Base-by-base conservation (phyloP, 306 rosid genomes). In the Mimosa bimucronata region DNA sequence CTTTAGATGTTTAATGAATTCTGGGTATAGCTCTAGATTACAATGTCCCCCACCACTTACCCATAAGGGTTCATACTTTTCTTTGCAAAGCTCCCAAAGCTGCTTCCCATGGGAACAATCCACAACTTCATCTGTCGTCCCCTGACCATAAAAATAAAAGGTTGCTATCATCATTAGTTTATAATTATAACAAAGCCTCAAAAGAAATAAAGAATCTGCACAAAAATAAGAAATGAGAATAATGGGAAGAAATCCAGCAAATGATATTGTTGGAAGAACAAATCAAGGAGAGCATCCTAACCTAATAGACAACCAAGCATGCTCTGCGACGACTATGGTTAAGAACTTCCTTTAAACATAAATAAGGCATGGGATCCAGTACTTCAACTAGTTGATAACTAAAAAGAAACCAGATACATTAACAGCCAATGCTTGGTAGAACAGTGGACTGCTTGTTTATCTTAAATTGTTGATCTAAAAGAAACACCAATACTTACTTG, bases 121-220 rank as follows among this genome's bases (percentile, higher is more conserved):
- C 37, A 94, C 98, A 50, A 94, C 98, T 82, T 94, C 97, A 85
- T 94, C 98, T 70, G 98, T 76, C 25, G 98, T 92, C 42, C 98
- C 97, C 98, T 94, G 91, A 14, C 25, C 74, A 83, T 67, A 45
- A 42, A 85, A 69, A 26, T 4, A 44, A 46, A 57, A 50, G 19
- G 45, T 61, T 9, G 65, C 64, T 10, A 26, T 79, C 46, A 71
- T 68, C 50, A 46, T 55, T 58, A 79, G 42, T 66, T 48, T 26
- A 44, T 41, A 72, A 15, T 30, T n/a, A 52, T 30, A 72, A 15
- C 23, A 75, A 57, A 50, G 42, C 41, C 37, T 37, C 18, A 76
- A 69, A 6, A 57, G 68, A 15, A 18, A 15, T n/a, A 62, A 82
- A 21, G 9, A 61, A 66, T n/a, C 3, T 7, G 8, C 28, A 34